A percentile compares a stretch with the other conserved stretches of the same genome.
Evolutionary conservation across 1,139 yeast genomes (phyloP).

Genomic region (Sporopachydermia cereana): DNA sequence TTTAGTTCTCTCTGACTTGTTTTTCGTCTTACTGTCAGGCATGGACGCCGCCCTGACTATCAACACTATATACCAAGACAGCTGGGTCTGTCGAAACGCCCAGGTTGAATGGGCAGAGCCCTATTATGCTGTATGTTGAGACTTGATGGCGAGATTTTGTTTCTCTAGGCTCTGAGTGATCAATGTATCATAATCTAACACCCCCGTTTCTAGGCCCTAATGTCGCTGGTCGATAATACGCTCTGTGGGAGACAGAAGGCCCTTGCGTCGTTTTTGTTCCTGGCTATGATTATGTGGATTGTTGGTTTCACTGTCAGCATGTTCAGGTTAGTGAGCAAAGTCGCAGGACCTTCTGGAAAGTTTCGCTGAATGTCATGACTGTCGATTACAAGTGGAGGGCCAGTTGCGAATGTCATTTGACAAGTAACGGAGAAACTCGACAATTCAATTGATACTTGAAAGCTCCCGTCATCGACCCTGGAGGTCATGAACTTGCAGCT

Average conservation of each 20-base stretch:
- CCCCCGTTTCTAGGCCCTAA: neutral
- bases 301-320: constrained; percentile 75
- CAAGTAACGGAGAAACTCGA: too few species aligned
- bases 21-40: constrained; percentile 86
- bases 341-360: constrained; percentile 18
- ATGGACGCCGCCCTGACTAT: constrained; percentile 82
- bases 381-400: too few species aligned
- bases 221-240: constrained; percentile 15
- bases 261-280: constrained; percentile 64
- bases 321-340: constrained; percentile 71
- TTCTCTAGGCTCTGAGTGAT: too few species aligned
- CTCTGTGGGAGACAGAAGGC: constrained; percentile 78
- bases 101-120: neutral
- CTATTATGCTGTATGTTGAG: neutral
- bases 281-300: constrained; percentile 74
- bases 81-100: constrained; percentile 60
- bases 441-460: too few species aligned
- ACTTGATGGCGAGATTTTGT: constrained; percentile 6
- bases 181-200: too few species aligned
- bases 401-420: too few species aligned
- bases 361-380: neutral
- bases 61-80: constrained; percentile 65
- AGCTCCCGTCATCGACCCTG: too few species aligned
- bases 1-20: constrained; percentile 53
- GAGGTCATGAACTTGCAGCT: too few species aligned